Evolutionary conservation across 192 early-diverging fungal genomes (phyloP).

Genomic region (Umbelopsis isabellina): DNA sequence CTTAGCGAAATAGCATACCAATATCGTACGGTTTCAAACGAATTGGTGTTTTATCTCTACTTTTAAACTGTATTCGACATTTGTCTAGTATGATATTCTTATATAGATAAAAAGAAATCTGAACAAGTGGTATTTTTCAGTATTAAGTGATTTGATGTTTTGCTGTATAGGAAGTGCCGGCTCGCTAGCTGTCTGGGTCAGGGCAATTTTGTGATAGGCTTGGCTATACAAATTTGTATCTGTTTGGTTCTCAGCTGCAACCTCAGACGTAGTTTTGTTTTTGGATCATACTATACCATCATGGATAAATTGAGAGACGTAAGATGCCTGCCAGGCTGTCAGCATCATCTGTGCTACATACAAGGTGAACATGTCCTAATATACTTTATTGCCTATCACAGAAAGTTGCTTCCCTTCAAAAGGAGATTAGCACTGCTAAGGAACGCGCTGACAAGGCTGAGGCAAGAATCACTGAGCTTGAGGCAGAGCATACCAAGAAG

Average conservation of each 20-base stretch:
- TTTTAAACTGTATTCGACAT: no score
- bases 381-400: background rate
- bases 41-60: no score
- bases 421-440: conserved; percentile 41
- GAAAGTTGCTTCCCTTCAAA: conserved; percentile 49
- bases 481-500: conserved; percentile 44
- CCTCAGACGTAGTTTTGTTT: background rate
- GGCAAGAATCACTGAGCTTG: conserved; percentile 32
- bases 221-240: background rate
- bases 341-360: background rate
- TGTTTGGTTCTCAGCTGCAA: background rate
- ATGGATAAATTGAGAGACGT: conserved; percentile 20
- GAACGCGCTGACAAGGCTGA: conserved; percentile 35
- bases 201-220: conserved; percentile 11
- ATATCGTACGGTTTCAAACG: no score
- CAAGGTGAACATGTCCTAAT: background rate
- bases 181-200: background rate
- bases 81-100: no score
- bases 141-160: no score
- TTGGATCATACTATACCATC: conserved; percentile 9
- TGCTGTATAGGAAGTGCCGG: no score
- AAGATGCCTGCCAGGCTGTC: background rate
- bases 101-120: no score
- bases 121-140: no score
- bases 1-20: no score